phyloP scores from a whole-genome alignment of 2,329 filamentous ascomycete genomes.

The Fusarium gaditjirri region DNA sequence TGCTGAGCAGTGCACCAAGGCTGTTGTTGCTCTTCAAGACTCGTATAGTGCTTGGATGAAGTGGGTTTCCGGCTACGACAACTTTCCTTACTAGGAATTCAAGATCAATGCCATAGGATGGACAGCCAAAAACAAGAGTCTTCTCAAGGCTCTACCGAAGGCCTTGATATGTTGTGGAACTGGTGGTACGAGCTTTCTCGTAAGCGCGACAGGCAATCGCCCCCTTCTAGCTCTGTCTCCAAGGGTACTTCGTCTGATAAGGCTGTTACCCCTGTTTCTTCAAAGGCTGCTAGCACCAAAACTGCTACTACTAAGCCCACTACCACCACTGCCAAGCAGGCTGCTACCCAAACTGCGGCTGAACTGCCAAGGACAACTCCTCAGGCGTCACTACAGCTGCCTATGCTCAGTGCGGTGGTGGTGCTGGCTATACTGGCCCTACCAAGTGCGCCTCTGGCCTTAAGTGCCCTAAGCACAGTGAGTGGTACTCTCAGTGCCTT shows the following conservation, averaged over 20 bases:
- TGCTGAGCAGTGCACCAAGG: conserved; percentile 51
- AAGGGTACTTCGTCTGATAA: not conserved
- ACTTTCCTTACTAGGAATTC: conserved; percentile 55
- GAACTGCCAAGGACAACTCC: not conserved
- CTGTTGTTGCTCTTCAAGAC: conserved; percentile 49
- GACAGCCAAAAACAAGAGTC: conserved; percentile 52
- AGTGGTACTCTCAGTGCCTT: conserved; percentile 45
- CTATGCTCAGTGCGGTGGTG: conserved; percentile 42
- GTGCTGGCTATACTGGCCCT: conserved; percentile 33
- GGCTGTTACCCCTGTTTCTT: not conserved
- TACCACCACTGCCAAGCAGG: not conserved
- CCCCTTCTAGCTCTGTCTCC: not conserved
- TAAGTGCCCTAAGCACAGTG: conserved; percentile 37
- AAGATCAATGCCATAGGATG: conserved; percentile 56
- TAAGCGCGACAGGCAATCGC: conserved; percentile 43
- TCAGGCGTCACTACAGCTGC: not conserved
- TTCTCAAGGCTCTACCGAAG: conserved; percentile 51
- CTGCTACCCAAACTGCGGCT: not conserved
- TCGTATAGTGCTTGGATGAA: conserved; percentile 56
- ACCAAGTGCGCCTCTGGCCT: conserved; percentile 37
- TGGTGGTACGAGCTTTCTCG: conserved; percentile 56
- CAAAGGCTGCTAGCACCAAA: not conserved
- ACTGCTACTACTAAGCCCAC: not conserved
- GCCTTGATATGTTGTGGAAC: conserved; percentile 56
- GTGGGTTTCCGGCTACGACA: conserved; percentile 56